Conservation (phyloP, 805 yeast genomes). For the Komagataella populi region DNA sequence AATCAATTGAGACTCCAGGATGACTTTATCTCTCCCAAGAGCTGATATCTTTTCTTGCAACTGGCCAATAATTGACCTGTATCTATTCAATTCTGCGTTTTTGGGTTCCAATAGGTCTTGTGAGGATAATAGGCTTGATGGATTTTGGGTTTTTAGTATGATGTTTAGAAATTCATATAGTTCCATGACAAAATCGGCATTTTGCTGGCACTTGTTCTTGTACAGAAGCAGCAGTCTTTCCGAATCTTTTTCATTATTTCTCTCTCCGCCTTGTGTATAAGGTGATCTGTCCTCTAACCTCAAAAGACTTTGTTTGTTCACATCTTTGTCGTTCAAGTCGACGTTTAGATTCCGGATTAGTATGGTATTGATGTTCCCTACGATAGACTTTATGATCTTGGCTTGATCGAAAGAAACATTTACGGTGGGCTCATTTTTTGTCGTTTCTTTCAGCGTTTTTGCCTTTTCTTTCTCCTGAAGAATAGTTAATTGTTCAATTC, state of each 20-base stretch:
- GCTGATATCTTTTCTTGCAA: slow-evolving; percentile 12
- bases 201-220: slow-evolving; percentile 8
- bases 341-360: slow-evolving; percentile 13
- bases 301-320: neutral
- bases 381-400: neutral
- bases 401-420: neutral
- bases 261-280: slow-evolving; percentile 11
- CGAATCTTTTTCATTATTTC: slow-evolving; percentile 10
- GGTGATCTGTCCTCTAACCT: neutral
- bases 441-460: slow-evolving; percentile 4
- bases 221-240: slow-evolving; percentile 14
- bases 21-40: slow-evolving; percentile 17
- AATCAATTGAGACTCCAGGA: slow-evolving; percentile 30
- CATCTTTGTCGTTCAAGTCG: slow-evolving; percentile 6
- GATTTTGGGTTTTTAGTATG: slow-evolving; percentile 1
- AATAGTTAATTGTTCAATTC: neutral
- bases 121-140: neutral
- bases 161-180: slow-evolving; percentile 5
- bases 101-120: slow-evolving; percentile 1
- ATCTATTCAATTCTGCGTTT: slow-evolving; percentile 3
- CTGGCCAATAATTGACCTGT: slow-evolving; percentile 10
- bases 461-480: neutral
- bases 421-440: slow-evolving; percentile 1
- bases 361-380: slow-evolving; percentile 6
- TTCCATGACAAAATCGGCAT: slow-evolving; percentile 14